Evolutionary conservation across 2,329 filamentous ascomycete species (phyloP), one percentile per base, ranked within the genome.

Genomic region (Penicillium corylophilum): DNA sequence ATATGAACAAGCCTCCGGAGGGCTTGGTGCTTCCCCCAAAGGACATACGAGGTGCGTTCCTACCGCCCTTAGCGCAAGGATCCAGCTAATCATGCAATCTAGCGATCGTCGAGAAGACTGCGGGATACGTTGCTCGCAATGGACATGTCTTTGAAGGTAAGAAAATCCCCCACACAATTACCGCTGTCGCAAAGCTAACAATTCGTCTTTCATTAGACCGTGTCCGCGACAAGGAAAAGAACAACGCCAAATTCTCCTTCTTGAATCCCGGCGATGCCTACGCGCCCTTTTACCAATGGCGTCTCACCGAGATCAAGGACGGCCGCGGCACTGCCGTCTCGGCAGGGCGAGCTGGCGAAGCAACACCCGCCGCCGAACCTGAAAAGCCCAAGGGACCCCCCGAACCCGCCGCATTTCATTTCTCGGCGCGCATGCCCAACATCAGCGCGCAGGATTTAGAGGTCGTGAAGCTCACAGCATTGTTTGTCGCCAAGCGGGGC

Each of bases 361-460:
- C 78, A 13, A 75, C 77, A 20, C 77, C 77, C 38, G 75, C 71
- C 15, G 76, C 77, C 45, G 77, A 77, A 61, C 77, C 73, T 44
- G 81, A 83, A 70, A 90, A 88, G 68, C 86, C 90, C 39, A 83
- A 88, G 71, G 93, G 92, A 20, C 93, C 93, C 7, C 85, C 87
- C 39, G 85, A 92, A 66, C 94, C 94, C 15, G 83, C 88, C 51
- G 88, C 92, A 64, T 97, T 95, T 67, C 84, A 89, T 62, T 99
- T 96, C 76, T 96, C 90, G 50, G 92, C 94, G 62, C 88, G 92
- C 69, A 96, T 97, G 90, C 94, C 94, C 51, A 93, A 92, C 62
- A 96, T 99, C 75, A 96, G 88, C 74, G 90, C 95, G 59, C 89
- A 95, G 72, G 94, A 99, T 79, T 77, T 97, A 55, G 84, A 86